Base-by-base conservation (phyloP, 2,329 filamentous ascomycete genomes). In the Thermothelomyces thermophilus region DNA sequence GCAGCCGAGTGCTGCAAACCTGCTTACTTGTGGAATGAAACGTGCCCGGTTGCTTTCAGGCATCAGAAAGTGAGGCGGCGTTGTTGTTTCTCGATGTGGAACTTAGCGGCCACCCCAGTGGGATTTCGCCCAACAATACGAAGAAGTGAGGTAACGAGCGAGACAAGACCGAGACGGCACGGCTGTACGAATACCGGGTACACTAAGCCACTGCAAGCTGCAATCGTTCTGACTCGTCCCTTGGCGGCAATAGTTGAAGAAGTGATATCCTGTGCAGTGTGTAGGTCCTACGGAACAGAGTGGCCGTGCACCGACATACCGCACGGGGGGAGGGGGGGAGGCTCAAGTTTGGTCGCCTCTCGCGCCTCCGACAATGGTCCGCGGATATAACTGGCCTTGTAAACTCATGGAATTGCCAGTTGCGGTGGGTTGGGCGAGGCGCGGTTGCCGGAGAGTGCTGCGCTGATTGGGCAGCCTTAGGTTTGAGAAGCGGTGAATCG, bases 401-500 rank as follows among this genome's bases (percentile, higher is more conserved):
- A n/a, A n/a, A n/a, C 41, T 47, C 35, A 34, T 47, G 37, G 22
- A 14, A 19, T 26, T 26, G 33, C 41, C 14, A 4, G 13, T 10
- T 43, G 41, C n/a, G 7, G 34, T 16, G 41, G 5, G n/a, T 5
- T 16, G 33, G 33, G 24, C 24, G 14, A 16, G n/a, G 33, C 11
- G 20, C 13, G 41, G 41, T 16, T 13, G 5, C 24, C 17, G 39
- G 24, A 41, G 39, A 16, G n/a, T 41, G 24, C 26, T 41, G 39
- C n/a, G 40, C 14, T 49, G 45, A 52, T 46, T 41, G 46, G 41
- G 20, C 26, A 14, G 26, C 34, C 22, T 5, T n/a, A n/a, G n/a
- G n/a, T 17, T 33, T 24, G 40, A 53, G 51, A 53, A 46, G 51
- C 51, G 51, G 51, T 53, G 51, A 53, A 53, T 42, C 28, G 39